Base-by-base conservation (phyloP, 164 flowering plant species). In the Paratinospora sagittata region DNA sequence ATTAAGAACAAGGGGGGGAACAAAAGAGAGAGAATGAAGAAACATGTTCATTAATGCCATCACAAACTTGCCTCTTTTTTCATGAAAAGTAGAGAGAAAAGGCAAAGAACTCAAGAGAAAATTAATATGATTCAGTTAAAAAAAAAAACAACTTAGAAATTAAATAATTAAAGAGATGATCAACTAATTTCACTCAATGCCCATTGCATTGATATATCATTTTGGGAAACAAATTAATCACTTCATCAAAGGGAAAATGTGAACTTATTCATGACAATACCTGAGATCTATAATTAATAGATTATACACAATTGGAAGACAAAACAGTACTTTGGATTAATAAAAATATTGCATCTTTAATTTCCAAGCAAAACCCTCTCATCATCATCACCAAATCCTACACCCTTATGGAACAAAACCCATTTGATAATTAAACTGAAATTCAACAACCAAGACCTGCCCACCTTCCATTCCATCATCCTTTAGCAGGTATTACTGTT, bases 261-360 rank as follows among this genome's bases (percentile, higher is more conserved):
- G 57, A 55, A 34, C 37, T 65, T 43, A 60, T 63, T 67, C 23
- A 21, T 67, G 12, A 78, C 70, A n/a, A 70, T 68, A 67, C 68
- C 33, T 76, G n/a, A n/a, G n/a, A 69, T 60, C 70, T 30, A 69
- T 62, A 36, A n/a, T n/a, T n/a, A 72, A 70, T 78, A n/a, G 14
- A 49, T 70, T 72, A 75, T 78, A 79, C 63, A 74, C 70, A 74
- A 49, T 66, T 57, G 72, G 66, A 58, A 65, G 69, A 75, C 5
- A 61, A n/a, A n/a, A 60, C 13, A 21, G 34, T 37, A n/a, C n/a
- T 60, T 39, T 52, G 21, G 58, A 52, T 52, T 52, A 4, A 52
- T n/a, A n/a, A n/a, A n/a, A n/a, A n/a, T n/a, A 52, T 52, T 52
- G 13, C 13, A 45, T 16, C 7, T 68, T 68, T n/a, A n/a, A n/a